Evolutionary conservation across 2,329 filamentous ascomycete species (phyloP).

Genomic region (Pyrenochaeta sp.): DNA sequence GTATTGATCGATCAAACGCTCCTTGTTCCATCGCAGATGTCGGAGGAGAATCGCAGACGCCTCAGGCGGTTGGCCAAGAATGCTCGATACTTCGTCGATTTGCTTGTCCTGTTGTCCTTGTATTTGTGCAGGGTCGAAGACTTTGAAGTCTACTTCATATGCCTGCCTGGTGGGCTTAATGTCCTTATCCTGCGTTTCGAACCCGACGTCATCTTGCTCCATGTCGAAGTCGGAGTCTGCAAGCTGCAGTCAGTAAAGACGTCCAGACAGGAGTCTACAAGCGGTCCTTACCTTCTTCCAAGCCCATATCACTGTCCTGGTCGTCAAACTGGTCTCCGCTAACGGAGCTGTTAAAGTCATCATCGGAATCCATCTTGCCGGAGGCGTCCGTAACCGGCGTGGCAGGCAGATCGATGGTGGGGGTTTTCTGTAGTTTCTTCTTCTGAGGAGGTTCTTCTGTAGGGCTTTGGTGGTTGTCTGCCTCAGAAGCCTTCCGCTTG

Average conservation of each 20-base stretch:
- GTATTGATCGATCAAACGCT: constrained; percentile 91
- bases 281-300: constrained; percentile 53
- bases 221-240: constrained; percentile 61
- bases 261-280: background rate
- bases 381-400: constrained; percentile 48
- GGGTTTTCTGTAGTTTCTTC: constrained; percentile 30
- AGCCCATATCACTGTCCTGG: constrained; percentile 74
- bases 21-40: constrained; percentile 94
- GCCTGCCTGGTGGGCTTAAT: constrained; percentile 75
- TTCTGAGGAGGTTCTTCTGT: constrained; percentile 44
- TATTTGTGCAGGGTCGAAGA: constrained; percentile 82
- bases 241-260: constrained; percentile 23
- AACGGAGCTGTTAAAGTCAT: constrained; percentile 87
- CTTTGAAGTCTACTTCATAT: constrained; percentile 85
- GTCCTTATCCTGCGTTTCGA: constrained; percentile 73
- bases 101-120: constrained; percentile 85
- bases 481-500: constrained; percentile 52
- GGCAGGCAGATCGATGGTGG: constrained; percentile 34
- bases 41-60: constrained; percentile 89
- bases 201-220: constrained; percentile 69
- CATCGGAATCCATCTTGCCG: constrained; percentile 88
- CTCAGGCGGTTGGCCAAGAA: constrained; percentile 88
- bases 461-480: constrained; percentile 35
- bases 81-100: constrained; percentile 88
- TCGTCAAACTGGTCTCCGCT: constrained; percentile 81